Evolutionary conservation across 768 basidiomycete species (phyloP), one percentile per base, ranked within the genome.

Genomic region (Mycena kentingensis): DNA sequence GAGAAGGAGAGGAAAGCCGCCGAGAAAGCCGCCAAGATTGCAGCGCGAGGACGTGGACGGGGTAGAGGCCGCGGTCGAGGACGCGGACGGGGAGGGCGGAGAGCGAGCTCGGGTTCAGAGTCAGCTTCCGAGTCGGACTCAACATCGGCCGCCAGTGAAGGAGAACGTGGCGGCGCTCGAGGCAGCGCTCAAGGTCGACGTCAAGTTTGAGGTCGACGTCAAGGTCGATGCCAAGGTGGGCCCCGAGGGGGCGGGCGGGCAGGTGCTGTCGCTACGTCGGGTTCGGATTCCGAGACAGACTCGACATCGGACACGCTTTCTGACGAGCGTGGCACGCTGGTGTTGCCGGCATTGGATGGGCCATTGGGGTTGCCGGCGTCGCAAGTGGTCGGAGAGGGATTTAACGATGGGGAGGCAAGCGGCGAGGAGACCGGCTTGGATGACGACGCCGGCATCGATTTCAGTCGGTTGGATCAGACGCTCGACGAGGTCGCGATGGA

Each of bases 1-100:
- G 37, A 38, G 25, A 49, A 22, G 29, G 36, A 28, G 27, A 16
- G 8, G 19, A 42, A 26, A 37, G 27, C 13, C 11, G 47, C 31
- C 4, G 36, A 35, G n/a, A 49, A 37, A 37, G 47, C 7, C 7
- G 47, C 47, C 13, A 29, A 12, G 16, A 36, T 22, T 24, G 47
- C 21, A 32, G 47, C 47, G 19, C 28, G 28, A n/a, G 28, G 21
- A 35, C n/a, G 26, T 24, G 51, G 31, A 4, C 31, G 32, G 10
- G 51, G 34, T 3, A 18, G 39, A 12, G 51, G 51, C 2, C 51
- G 36, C n/a, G 50, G 50, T 18, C 43, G 42, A 2, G 50, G 41
- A n/a, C 28, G 41, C 16, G 44, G 35, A 7, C 44, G 45, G 10
- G 27, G 28, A 31, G 21, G 45, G 18, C 15, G 28, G 27, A 16